Evolutionary conservation across 371 early-diverging fungal species (phyloP), one percentile per base, ranked within the genome.

Genomic region (Mucor irregularis): DNA sequence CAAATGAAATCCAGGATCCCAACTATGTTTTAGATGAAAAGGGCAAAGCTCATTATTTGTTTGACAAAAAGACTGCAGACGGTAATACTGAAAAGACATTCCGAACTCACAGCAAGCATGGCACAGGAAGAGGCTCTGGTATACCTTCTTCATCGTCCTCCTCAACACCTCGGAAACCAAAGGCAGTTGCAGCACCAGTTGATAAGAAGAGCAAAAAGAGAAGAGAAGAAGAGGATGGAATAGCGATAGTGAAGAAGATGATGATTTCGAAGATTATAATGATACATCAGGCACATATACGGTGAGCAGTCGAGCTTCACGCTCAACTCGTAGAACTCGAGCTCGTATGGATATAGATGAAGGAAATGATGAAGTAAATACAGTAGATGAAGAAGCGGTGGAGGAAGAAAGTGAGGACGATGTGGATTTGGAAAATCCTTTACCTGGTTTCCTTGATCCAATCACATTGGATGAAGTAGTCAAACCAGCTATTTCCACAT

Each of bases 401-500:
- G 61, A 52, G 34, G 58, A 61, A 31, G 73, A 64, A 46, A 52
- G 57, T 9, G 66, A 75, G n/a, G 61, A 69, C 4, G 58, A 68
- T 0, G 39, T 30, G 6, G 76, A 88, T 38, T 71, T 74, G 0
- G 62, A 70, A 55, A 95, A 95, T 70, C 95, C 96, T 14, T 70
- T 96, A 17, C 92, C 95, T 11, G 95, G 92, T 1, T 90, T 95
- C 62, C 82, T 92, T 33, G 97, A 96, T 59, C 96, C 96, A 10
- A 95, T 96, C 58, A 95, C 95, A 7, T 68, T 95, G 38, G 95
- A 96, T 53, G 88, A 88, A 37, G 91, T 96, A 21, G 81, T 88
- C 14, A 92, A 90, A 55, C 97, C 97, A 5, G 95, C 97, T 4
- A 95, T 96, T 46, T 95, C 95, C 19, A 94, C 92, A 50, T 95